phyloP scores from a whole-genome alignment of 2,329 filamentous ascomycete species.

The Pseudocercospora macadamiae region DNA sequence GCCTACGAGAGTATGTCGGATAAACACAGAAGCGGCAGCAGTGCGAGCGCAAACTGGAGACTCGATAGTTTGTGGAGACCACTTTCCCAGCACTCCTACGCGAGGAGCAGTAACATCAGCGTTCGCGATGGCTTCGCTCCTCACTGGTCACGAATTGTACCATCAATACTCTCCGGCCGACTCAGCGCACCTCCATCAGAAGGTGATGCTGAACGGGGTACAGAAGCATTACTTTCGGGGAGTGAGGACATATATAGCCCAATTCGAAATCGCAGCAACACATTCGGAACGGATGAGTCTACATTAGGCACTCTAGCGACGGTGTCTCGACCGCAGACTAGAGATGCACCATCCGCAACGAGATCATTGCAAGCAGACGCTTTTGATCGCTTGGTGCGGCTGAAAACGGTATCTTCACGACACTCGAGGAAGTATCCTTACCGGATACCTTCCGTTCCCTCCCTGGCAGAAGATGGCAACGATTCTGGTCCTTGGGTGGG shows the following conservation, averaged over 20 bases:
- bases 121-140: slow-evolving; percentile 23
- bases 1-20: background rate
- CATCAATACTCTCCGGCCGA: background rate
- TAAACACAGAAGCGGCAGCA: slow-evolving; percentile 1
- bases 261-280: background rate
- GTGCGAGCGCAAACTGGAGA: slow-evolving; percentile 12
- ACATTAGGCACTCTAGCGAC: background rate
- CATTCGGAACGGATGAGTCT: slow-evolving; percentile 4
- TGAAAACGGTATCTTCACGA: background rate
- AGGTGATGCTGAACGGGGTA: background rate
- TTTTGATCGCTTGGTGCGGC: slow-evolving; percentile 2
- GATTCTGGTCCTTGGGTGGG: no score
- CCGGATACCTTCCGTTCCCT: background rate
- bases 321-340: background rate
- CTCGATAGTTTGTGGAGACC: slow-evolving; percentile 14
- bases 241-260: background rate
- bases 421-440: background rate
- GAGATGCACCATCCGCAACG: background rate
- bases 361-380: slow-evolving; percentile 2
- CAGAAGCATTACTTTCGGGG: background rate
- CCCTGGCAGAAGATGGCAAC: background rate
- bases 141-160: background rate
- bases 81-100: slow-evolving; percentile 7
- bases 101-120: slow-evolving; percentile 13
- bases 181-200: background rate